Conservation (phyloP, 257 asterid genomes). For the Cruciata laevipes region DNA sequence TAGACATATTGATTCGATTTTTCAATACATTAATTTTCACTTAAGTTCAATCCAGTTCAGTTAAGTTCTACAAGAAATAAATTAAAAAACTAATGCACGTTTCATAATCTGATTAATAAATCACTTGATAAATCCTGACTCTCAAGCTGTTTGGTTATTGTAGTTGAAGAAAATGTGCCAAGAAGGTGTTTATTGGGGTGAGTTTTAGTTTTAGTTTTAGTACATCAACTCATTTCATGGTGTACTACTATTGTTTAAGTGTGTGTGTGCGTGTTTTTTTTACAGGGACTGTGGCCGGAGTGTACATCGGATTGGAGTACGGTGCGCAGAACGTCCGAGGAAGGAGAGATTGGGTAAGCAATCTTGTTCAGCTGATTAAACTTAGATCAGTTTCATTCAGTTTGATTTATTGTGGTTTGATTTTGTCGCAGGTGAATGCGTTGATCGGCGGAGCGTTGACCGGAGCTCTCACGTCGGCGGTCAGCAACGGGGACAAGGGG, state of each 20-base stretch:
- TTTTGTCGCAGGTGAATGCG: not conserved
- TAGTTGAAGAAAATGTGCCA: not conserved
- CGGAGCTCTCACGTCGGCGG: not conserved
- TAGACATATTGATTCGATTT: too few relatives aligned
- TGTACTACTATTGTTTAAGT: too few relatives aligned
- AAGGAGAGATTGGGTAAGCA: not conserved
- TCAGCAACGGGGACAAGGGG: not conserved
- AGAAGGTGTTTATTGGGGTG: not conserved
- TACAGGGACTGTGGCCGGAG: not conserved
- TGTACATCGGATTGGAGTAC: not conserved
- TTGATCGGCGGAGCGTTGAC: not conserved
- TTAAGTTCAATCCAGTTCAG: too few relatives aligned
- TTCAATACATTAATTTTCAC: too few relatives aligned
- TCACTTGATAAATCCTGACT: not conserved
- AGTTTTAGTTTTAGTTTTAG: not conserved
- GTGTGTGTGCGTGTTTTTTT: not conserved
- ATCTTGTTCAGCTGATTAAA: too few relatives aligned
- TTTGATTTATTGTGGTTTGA: too few relatives aligned
- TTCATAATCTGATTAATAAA: too few relatives aligned
- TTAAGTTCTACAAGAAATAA: too few relatives aligned
- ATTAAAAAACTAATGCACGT: too few relatives aligned
- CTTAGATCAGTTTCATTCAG: too few relatives aligned
- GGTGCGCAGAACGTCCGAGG: not conserved
- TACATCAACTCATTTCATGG: not conserved
- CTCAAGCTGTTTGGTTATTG: not conserved